phyloP scores from a whole-genome alignment of 768 basidiomycete species.

The Polyporus arcularius region DNA sequence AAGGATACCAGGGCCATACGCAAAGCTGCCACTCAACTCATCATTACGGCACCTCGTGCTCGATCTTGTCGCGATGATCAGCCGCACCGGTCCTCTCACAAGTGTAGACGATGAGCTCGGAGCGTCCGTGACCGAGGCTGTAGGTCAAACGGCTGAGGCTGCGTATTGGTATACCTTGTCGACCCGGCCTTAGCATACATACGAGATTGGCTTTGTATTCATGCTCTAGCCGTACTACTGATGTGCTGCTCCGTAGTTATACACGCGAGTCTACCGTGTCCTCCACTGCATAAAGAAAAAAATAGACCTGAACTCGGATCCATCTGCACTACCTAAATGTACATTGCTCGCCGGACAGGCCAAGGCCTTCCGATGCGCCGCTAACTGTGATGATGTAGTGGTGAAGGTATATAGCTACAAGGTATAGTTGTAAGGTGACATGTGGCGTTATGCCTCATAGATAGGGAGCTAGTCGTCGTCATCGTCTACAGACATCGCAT shows the following conservation, averaged over 20 bases:
- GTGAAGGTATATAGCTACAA: background rate
- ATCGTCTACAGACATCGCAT: background rate
- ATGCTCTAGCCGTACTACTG: no score
- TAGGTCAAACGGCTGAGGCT: constrained; percentile 20
- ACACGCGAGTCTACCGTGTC: no score
- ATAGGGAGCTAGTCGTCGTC: background rate
- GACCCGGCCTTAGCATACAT: background rate
- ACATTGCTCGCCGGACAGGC: no score
- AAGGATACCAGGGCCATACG: constrained; percentile 73
- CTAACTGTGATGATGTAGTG: no score
- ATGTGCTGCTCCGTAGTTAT: no score
- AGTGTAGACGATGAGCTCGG: constrained; percentile 16
- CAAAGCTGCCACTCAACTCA: constrained; percentile 53
- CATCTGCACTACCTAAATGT: no score
- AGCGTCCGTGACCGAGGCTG: constrained; percentile 23
- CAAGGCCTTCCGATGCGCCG: no score
- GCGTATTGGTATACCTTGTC: constrained; percentile 20
- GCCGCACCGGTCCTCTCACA: constrained; percentile 5
- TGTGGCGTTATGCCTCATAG: background rate
- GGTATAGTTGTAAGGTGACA: background rate
- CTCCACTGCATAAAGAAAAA: no score
- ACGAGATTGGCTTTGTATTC: no score
- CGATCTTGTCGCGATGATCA: constrained; percentile 52
- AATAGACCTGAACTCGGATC: no score
- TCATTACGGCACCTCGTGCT: constrained; percentile 58